Evolutionary conservation across 1,284 basidiomycete genomes (phyloP).

Genomic region (Moesziomyces sp.): DNA sequence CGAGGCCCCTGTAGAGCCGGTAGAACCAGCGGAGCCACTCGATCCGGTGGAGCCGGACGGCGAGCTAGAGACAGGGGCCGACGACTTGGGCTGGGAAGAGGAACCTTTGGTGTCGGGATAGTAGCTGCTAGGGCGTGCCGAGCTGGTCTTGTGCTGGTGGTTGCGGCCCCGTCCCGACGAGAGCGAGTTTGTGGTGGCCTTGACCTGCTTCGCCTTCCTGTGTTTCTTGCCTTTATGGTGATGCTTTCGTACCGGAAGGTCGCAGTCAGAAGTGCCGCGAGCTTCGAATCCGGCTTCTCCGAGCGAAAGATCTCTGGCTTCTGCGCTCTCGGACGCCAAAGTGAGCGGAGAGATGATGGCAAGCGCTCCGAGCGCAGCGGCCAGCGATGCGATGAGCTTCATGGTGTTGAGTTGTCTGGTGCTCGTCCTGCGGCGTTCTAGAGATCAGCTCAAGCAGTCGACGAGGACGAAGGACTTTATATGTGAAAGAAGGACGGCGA

Average conservation of each 20-base stretch:
- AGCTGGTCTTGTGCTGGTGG: constrained; percentile 1
- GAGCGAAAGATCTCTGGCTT: constrained; percentile 1
- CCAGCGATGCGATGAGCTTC: constrained; percentile 14
- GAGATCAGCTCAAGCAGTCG: too few relatives aligned
- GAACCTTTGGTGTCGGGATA: neutral
- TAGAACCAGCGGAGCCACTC: neutral
- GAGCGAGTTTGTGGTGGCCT: neutral
- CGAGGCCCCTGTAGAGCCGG: neutral
- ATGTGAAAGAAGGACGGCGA: neutral
- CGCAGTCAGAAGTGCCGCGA: neutral
- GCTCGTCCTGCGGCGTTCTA: too few relatives aligned
- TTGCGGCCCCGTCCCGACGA: constrained; percentile 6
- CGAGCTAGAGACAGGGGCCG: neutral
- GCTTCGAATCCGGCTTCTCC: constrained; percentile 1
- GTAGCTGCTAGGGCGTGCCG: constrained; percentile 5
- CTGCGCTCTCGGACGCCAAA: neutral
- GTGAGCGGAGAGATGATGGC: constrained; percentile 22
- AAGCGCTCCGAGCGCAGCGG: constrained; percentile 19
- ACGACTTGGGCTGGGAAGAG: neutral
- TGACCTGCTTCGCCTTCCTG: constrained; percentile 9
- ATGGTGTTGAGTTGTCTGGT: neutral
- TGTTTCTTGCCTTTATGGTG: constrained; percentile 22
- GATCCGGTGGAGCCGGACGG: neutral
- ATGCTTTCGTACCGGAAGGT: constrained; percentile 6
- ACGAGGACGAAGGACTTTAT: neutral